Conservation (phyloP, 2,329 filamentous ascomycete genomes). For the Amphichorda felina region DNA sequence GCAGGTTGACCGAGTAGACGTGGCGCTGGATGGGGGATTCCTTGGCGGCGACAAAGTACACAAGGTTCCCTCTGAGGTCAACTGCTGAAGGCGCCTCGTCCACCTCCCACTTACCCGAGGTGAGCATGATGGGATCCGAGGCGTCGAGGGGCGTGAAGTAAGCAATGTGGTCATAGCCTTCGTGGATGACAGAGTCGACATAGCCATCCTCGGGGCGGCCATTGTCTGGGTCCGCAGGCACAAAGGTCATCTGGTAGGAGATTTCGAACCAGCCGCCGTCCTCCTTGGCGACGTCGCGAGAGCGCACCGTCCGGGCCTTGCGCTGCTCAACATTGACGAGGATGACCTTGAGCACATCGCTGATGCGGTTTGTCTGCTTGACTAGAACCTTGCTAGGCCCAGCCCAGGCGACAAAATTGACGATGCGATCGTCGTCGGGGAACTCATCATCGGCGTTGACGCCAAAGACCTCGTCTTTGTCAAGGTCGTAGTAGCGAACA, state of each 20-base stretch:
- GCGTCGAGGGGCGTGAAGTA: slow-evolving; percentile 88
- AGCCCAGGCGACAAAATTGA: slow-evolving; percentile 89
- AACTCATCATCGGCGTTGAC: slow-evolving; percentile 72
- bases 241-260: slow-evolving; percentile 71
- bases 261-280: slow-evolving; percentile 98
- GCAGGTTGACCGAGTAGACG: slow-evolving; percentile 75
- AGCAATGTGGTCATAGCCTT: slow-evolving; percentile 81
- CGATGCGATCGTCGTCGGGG: slow-evolving; percentile 68
- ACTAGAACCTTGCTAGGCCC: slow-evolving; percentile 69
- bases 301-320: slow-evolving; percentile 66
- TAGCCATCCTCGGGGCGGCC: slow-evolving; percentile 79
- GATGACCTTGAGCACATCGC: slow-evolving; percentile 78
- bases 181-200: slow-evolving; percentile 77
- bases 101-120: slow-evolving; percentile 86
- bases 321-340: slow-evolving; percentile 68
- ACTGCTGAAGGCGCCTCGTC: slow-evolving; percentile 73
- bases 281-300: slow-evolving; percentile 67
- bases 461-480: slow-evolving; percentile 64
- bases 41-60: slow-evolving; percentile 84
- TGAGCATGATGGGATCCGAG: slow-evolving; percentile 71
- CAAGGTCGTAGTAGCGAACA: slow-evolving; percentile 78
- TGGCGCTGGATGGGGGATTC: slow-evolving; percentile 84
- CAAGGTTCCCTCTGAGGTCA: slow-evolving; percentile 72
- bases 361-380: slow-evolving; percentile 88
- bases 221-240: slow-evolving; percentile 70